A percentile compares a stretch with the other conserved stretches of the same genome.
These are phyloP conservation scores for Casaregolazyma lundiana DNA, from an alignment of 1,139 yeast species.

Conservation along the genomic window DNA sequence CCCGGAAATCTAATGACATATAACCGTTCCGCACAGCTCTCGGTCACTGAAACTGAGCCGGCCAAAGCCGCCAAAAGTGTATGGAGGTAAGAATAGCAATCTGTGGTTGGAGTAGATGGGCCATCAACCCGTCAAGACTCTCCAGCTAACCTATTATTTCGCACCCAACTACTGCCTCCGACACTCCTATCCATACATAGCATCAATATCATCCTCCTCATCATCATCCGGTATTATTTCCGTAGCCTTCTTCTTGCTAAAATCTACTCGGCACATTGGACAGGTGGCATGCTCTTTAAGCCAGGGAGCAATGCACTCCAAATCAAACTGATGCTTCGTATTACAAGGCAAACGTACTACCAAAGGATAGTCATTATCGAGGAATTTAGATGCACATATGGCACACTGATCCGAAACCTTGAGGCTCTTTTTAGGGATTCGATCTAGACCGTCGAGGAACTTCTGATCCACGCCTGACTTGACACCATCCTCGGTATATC, in stretches of 20 bases:
- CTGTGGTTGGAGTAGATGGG: no score
- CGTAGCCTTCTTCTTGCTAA: slow-evolving; percentile 46
- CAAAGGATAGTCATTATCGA: slow-evolving; percentile 72
- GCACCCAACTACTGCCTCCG: background rate
- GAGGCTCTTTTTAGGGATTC: slow-evolving; percentile 53
- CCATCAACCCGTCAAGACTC: background rate
- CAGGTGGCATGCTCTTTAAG: slow-evolving; percentile 73
- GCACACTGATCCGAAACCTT: slow-evolving; percentile 67
- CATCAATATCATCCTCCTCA: slow-evolving; percentile 52
- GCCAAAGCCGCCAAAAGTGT: no score
- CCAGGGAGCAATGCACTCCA: slow-evolving; percentile 93
- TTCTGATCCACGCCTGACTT: slow-evolving; percentile 60
- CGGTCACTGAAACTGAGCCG: no score
- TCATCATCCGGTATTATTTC: slow-evolving; percentile 61
- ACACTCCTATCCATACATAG: slow-evolving; percentile 10
- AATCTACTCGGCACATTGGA: slow-evolving; percentile 79
- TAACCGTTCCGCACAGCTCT: no score
- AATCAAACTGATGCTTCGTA: slow-evolving; percentile 67
- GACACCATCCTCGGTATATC: slow-evolving; percentile 4
- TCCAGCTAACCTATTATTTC: no score
- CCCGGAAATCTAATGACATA: no score
- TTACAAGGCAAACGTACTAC: slow-evolving; percentile 78
- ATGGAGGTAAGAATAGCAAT: no score
- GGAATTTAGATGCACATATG: slow-evolving; percentile 71
- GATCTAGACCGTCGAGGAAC: slow-evolving; percentile 68